These are phyloP conservation scores for Hapsidospora chrysogenum DNA, from an alignment of 495 filamentous ascomycete genomes.

Conservation along the genomic window DNA sequence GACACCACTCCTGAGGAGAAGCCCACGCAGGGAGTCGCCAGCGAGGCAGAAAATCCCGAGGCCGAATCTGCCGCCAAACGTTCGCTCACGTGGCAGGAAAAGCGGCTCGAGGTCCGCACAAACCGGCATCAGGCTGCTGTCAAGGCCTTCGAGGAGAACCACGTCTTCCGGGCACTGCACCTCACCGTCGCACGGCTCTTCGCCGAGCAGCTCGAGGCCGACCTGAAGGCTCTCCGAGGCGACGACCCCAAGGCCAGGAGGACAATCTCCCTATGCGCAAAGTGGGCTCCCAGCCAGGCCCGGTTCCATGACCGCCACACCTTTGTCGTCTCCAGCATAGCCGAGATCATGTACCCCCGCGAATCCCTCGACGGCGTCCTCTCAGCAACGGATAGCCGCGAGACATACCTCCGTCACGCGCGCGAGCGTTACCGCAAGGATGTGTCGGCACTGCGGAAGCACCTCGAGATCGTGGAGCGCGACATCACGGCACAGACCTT, in stretches of 20 bases:
- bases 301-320: constrained; percentile 33
- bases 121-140: constrained; percentile 14
- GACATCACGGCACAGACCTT: constrained; percentile 19
- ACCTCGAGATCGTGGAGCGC: constrained; percentile 28
- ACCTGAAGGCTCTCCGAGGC: constrained; percentile 16
- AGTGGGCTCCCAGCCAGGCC: constrained; percentile 28
- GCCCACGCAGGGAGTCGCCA: not conserved
- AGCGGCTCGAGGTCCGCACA: constrained; percentile 1
- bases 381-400: constrained; percentile 8
- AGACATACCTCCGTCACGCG: constrained; percentile 26
- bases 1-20: not conserved
- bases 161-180: constrained; percentile 23
- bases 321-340: constrained; percentile 26
- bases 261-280: constrained; percentile 27
- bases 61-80: no score
- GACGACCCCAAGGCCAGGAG: constrained; percentile 12
- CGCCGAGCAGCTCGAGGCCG: constrained; percentile 24
- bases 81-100: constrained; percentile 2
- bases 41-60: not conserved
- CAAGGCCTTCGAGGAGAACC: constrained; percentile 12
- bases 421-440: constrained; percentile 24
- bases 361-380: constrained; percentile 7
- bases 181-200: constrained; percentile 29
- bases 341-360: constrained; percentile 24
- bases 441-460: constrained; percentile 21